Evolutionary conservation across 139 green algal species (phyloP).

Genomic region (Asterochloris erici): DNA sequence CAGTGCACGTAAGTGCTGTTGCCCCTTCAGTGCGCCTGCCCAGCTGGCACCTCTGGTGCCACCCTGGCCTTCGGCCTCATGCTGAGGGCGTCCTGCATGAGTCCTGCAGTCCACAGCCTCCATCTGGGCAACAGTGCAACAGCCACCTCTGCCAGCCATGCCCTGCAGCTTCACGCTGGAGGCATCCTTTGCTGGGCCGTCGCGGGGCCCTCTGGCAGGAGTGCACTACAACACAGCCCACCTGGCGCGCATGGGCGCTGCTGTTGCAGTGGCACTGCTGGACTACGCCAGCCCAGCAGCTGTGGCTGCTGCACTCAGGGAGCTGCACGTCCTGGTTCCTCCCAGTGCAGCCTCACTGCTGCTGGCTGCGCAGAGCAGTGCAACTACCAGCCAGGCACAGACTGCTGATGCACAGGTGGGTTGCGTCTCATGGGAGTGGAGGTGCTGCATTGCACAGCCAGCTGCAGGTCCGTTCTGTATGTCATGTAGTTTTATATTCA

Average conservation of each 20-base stretch:
- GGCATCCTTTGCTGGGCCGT: slow-evolving; percentile 60
- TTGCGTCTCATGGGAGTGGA: neutral
- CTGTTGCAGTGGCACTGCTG: slow-evolving; percentile 33
- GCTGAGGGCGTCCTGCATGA: too few relatives aligned
- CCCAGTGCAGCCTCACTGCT: neutral
- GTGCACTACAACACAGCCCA: slow-evolving; percentile 50
- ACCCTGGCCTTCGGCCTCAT: neutral
- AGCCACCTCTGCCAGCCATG: neutral
- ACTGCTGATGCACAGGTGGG: neutral
- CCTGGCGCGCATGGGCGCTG: slow-evolving; percentile 48
- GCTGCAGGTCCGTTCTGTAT: neutral
- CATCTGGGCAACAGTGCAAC: too few relatives aligned
- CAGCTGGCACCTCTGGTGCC: neutral
- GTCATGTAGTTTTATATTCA: too few relatives aligned
- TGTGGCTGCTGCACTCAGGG: neutral
- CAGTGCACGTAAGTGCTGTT: too few relatives aligned
- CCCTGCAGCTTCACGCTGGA: slow-evolving; percentile 64
- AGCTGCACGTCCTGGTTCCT: neutral
- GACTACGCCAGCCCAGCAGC: slow-evolving; percentile 51
- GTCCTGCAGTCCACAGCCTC: too few relatives aligned
- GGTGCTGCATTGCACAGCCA: neutral
- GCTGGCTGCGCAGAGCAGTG: neutral
- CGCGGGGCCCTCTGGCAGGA: slow-evolving; percentile 31
- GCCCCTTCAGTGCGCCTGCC: too few relatives aligned
- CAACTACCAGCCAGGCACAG: neutral